phyloP scores from a whole-genome alignment of 768 basidiomycete genomes.

The Calvatia gigantea region DNA sequence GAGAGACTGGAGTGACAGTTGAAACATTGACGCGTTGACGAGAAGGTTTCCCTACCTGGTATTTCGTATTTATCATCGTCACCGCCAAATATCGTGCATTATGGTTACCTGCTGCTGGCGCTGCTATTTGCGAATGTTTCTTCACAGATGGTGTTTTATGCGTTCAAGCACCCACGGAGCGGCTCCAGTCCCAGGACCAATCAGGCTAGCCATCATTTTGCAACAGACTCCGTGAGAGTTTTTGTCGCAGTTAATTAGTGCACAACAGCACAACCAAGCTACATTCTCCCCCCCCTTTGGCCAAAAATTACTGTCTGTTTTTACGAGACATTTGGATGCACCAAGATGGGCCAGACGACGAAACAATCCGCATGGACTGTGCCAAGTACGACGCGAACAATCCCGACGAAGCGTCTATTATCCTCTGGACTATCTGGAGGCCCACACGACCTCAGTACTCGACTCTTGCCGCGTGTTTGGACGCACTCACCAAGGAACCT shows the following conservation, averaged over 20 bases:
- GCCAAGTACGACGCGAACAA: conserved; percentile 34
- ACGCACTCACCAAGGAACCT: conserved; percentile 26
- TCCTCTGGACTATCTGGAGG: conserved; percentile 38
- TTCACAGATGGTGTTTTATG: too few species aligned
- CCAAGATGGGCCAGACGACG: conserved; percentile 17
- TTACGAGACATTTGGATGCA: neutral
- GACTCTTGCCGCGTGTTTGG: conserved; percentile 30
- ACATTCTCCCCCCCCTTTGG: neutral
- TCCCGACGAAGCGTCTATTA: conserved; percentile 36
- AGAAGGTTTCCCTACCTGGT: too few species aligned
- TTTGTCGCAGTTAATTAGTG: neutral
- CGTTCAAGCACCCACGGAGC: too few species aligned
- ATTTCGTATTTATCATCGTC: too few species aligned
- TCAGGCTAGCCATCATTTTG: neutral
- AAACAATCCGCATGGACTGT: conserved; percentile 24
- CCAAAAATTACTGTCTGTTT: neutral
- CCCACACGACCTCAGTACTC: conserved; percentile 24
- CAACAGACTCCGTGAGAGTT: neutral
- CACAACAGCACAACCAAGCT: neutral
- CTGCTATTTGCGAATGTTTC: too few species aligned
- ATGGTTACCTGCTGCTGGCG: too few species aligned
- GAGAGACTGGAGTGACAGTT: too few species aligned
- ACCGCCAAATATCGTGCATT: too few species aligned
- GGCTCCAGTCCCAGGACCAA: too few species aligned
- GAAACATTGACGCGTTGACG: too few species aligned